Evolutionary conservation across 2,329 filamentous ascomycete genomes (phyloP), one percentile per base, ranked within the genome.

Genomic region (Penicillium hesseltinei): DNA sequence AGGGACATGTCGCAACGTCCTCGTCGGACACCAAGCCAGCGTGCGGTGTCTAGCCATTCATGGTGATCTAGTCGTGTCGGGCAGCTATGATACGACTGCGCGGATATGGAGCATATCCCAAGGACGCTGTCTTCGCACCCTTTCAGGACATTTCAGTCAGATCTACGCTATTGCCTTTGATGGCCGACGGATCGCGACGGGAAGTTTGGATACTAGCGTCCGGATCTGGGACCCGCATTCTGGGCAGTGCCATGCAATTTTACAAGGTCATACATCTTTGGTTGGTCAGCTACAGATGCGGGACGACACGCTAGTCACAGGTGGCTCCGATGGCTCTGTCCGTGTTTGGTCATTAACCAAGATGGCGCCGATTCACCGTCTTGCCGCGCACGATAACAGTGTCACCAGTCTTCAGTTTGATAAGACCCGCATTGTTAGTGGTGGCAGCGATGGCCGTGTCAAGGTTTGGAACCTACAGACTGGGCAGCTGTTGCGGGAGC

Each of bases 161-260:
- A 99, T 99, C 57, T 99, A 99, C 73, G 94, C 94, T 21, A 96
- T 99, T 71, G 94, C 94, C 1, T 99, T 97, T 75, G 94, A 99
- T 72, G 94, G 94, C 39, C 88, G 88, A 65, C 85, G 92, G 62
- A 92, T 99, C 57, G 93, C 95, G 36, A 99, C 94, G 10, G 94
- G 94, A 51, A 97, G 92, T 74, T 80, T 99, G 60, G 94, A 99
- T 75, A 99, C 94, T 4, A 97, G 93, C 67, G 93, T 99, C 27
- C 84, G 94, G 62, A 95, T 99, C 61, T 99, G 94, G 94, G 92
- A 99, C 79, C 91, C 91, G 27, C 85, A 83, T 49, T 91, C 91
- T 67, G 92, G 92, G 40, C 88, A 90, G 73, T 93, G 92, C 68
- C 86, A 94, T 70, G 92, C 92, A 29, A 92, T 97, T 62, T 82